Percentiles rank a stretch among this genome's conserved stretches.
Evolutionary conservation across 2,329 filamentous ascomycete genomes (phyloP).

Genomic region (Thelonectria blattea): DNA sequence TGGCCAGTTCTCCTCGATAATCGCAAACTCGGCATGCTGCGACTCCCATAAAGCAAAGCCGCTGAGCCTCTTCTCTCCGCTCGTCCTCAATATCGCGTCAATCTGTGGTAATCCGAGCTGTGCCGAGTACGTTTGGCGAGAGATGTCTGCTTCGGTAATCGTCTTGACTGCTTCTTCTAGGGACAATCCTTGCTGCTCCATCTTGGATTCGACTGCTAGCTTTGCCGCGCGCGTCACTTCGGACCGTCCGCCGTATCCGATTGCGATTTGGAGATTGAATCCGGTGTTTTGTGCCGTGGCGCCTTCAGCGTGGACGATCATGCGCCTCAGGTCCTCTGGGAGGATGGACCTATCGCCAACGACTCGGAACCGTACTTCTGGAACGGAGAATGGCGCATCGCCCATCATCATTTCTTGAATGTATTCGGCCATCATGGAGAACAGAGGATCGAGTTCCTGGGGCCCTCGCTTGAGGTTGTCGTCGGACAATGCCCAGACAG

Average conservation of each 20-base stretch:
- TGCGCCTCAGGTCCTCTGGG: slow-evolving; percentile 10
- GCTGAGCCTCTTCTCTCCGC: slow-evolving; percentile 17
- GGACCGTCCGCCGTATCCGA: slow-evolving; percentile 13
- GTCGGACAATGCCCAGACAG: slow-evolving; percentile 15
- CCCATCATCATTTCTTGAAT: slow-evolving; percentile 10
- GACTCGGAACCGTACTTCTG: slow-evolving; percentile 11
- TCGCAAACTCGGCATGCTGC: slow-evolving; percentile 14
- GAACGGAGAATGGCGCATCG: slow-evolving; percentile 9
- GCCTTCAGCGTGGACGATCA: slow-evolving; percentile 6
- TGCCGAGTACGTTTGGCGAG: slow-evolving; percentile 14
- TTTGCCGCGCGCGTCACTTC: slow-evolving; percentile 8
- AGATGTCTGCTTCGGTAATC: slow-evolving; percentile 9
- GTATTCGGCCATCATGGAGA: slow-evolving; percentile 18
- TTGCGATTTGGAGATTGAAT: slow-evolving; percentile 15
- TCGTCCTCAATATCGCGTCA: slow-evolving; percentile 13
- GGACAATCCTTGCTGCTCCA: background rate
- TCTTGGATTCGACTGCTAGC: slow-evolving; percentile 3
- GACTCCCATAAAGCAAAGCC: slow-evolving; percentile 18
- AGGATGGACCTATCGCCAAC: slow-evolving; percentile 14
- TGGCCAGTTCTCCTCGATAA: slow-evolving; percentile 17
- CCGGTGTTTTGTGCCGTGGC: slow-evolving; percentile 8
- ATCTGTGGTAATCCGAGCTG: slow-evolving; percentile 10
- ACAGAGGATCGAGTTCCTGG: slow-evolving; percentile 11
- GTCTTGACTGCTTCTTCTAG: slow-evolving; percentile 5
- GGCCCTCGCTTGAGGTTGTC: slow-evolving; percentile 17